Percentiles rank a stretch among this genome's conserved stretches.
These are phyloP conservation scores for Ceratocystis smalleyi DNA, from an alignment of 2,329 filamentous ascomycete species.

Conservation along the genomic window DNA sequence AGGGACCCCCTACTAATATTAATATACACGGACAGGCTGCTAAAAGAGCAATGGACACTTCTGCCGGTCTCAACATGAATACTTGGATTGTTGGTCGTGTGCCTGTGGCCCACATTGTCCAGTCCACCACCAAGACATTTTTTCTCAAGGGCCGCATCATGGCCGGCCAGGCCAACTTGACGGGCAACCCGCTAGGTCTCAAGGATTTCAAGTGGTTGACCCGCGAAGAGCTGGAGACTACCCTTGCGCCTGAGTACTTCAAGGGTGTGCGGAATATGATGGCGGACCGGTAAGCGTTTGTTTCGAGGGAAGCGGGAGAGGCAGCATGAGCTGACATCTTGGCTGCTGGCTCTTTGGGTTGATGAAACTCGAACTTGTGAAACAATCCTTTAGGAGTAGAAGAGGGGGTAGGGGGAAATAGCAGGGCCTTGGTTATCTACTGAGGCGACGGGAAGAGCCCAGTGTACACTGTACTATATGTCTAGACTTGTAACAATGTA, in stretches of 20 bases:
- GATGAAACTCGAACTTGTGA: not conserved
- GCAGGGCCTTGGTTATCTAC: not conserved
- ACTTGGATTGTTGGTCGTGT: conserved; percentile 91
- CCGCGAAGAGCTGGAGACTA: conserved; percentile 65
- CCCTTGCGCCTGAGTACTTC: conserved; percentile 55
- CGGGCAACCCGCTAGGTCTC: conserved; percentile 54
- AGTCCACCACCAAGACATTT: conserved; percentile 67
- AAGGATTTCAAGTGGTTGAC: conserved; percentile 84
- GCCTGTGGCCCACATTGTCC: conserved; percentile 65
- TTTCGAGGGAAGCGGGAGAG: too few species aligned
- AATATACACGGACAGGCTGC: conserved; percentile 47
- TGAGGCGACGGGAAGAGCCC: not conserved
- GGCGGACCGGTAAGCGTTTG: conserved; percentile 45
- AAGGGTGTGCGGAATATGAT: conserved; percentile 68
- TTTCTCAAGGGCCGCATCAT: conserved; percentile 95
- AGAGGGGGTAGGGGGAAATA: not conserved
- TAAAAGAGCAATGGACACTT: conserved; percentile 57
- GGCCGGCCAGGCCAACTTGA: conserved; percentile 81
- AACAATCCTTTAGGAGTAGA: conserved; percentile 11
- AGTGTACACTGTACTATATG: conserved; percentile 13
- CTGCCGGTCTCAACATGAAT: conserved; percentile 91
- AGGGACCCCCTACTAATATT: not conserved
- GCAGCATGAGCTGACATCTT: not conserved
- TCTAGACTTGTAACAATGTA: conserved; percentile 17
- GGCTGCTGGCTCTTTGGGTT: not conserved